A percentile compares a stretch with the other conserved stretches of the same genome.
Evolutionary conservation across 257 asterid species (phyloP).

Genomic region (Ajuga chamaepitys): DNA sequence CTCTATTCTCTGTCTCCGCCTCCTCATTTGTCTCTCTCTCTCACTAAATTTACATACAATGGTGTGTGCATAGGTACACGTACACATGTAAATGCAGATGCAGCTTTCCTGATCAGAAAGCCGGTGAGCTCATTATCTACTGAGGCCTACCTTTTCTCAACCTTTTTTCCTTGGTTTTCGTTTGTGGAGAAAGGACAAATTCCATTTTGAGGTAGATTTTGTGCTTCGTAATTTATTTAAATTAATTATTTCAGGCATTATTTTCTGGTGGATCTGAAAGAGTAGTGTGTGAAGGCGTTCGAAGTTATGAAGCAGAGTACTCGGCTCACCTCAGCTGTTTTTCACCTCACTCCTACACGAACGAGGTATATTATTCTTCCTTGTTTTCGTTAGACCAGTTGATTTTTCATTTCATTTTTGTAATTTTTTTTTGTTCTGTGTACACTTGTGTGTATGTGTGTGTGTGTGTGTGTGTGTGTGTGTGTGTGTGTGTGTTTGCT

Average conservation of each 20-base stretch:
- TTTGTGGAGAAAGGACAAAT: neutral
- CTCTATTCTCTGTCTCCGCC: neutral
- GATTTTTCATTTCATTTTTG: neutral
- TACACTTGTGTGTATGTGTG: neutral
- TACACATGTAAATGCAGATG: constrained; percentile 18
- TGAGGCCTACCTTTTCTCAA: neutral
- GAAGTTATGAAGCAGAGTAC: constrained; percentile 59
- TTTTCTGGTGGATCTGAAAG: constrained; percentile 48
- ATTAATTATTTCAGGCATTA: neutral
- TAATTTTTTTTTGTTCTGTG: neutral
- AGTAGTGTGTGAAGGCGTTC: constrained; percentile 6
- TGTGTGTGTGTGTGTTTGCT: neutral
- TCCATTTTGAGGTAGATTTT: neutral
- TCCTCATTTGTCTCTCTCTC: neutral
- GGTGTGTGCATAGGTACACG: constrained; percentile 6
- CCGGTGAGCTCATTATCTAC: constrained; percentile 19
- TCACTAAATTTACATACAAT: constrained; percentile 4
- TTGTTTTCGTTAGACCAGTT: neutral
- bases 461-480: neutral
- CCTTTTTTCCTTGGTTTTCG: neutral
- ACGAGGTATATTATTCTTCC: constrained; percentile 44
- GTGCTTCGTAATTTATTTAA: neutral
- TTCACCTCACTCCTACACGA: constrained; percentile 95
- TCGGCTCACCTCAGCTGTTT: constrained; percentile 71
- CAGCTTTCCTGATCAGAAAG: constrained; percentile 4